Evolutionary conservation across 1,139 yeast species (phyloP), one percentile per base, ranked within the genome.

Genomic region (Debaryomyces sp.): DNA sequence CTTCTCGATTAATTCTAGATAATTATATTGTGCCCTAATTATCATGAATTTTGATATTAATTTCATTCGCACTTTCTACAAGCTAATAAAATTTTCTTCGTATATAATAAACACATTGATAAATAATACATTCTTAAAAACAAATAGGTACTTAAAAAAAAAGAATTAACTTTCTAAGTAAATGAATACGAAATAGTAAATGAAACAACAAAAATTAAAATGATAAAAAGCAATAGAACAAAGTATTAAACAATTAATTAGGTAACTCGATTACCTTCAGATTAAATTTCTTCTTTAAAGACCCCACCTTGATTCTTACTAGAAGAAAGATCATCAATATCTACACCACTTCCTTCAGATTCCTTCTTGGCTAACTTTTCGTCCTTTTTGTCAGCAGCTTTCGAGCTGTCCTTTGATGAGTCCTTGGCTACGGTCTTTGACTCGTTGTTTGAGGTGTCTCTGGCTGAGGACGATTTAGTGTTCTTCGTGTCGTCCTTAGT

Each of bases 221-320:
- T 21, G 42, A 27, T 18, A 17, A 6, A 18, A 30, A 30, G 10
- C 15, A 13, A 26, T 36, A 18, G 15, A 37, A 18, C 8, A 37
- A 23, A 37, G 21, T 37, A 37, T 23, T n/a, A 23, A n/a, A 35
- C 15, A 24, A 37, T 24, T 26, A 21, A 7, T 37, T 24, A 37
- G 30, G 41, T 22, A 37, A 13, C 17, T 26, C 41, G 15, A 37
- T 37, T 27, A 26, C 30, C 41, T 23, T 23, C 15, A 24, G 12
- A 15, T 43, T 60, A 74, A 53, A 75, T 71, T 55, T 75, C 80
- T 58, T 75, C 80, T 55, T 73, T 75, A 57, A 75, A 75, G 37
- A 75, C 58, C 2, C 80, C 79, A 30, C 76, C 75, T 50, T 66
- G 57, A 45, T 64, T 63, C 44, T 62, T 51, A 45, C 54, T 54